These are phyloP conservation scores for Globisporangium cylindrosporum DNA, from an alignment of 352 stramenopile species.

Conservation along the genomic window DNA sequence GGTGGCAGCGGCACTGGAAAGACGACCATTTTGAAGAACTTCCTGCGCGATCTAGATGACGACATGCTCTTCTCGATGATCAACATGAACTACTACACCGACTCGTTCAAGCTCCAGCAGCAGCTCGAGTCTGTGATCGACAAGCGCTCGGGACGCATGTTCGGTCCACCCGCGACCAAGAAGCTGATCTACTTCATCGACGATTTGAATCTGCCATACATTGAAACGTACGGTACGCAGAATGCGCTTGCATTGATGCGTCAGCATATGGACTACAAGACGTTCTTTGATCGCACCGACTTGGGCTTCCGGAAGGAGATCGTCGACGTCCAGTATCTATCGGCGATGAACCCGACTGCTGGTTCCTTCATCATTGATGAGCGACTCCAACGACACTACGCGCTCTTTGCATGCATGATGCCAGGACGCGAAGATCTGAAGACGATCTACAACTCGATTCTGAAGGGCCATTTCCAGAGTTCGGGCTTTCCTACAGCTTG, in stretches of 20 bases:
- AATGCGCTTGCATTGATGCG: conserved; percentile 94
- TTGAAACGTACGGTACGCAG: conserved; percentile 97
- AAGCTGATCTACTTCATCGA: conserved; percentile 97
- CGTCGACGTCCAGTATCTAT: conserved; percentile 95
- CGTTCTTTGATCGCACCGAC: conserved; percentile 94
- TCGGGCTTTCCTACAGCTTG: conserved; percentile 69
- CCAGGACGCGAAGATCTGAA: conserved; percentile 92
- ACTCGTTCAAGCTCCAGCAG: conserved; percentile 93
- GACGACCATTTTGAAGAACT: conserved; percentile 97
- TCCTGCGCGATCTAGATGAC: conserved; percentile 87
- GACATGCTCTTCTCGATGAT: conserved; percentile 96
- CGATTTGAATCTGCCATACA: conserved; percentile 96
- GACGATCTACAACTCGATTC: conserved; percentile 95
- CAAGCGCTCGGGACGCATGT: conserved; percentile 94
- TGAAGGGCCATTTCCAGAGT: conserved; percentile 92
- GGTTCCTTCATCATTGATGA: conserved; percentile 97
- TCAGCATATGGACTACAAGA: conserved; percentile 96
- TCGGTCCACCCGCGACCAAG: conserved; percentile 94
- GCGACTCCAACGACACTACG: conserved; percentile 94
- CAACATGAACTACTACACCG: conserved; percentile 98
- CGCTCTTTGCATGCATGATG: conserved; percentile 95
- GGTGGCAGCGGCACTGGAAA: conserved; percentile 96
- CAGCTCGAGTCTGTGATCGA: conserved; percentile 97
- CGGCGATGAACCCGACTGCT: conserved; percentile 96
- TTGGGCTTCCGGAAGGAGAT: conserved; percentile 97